Evolutionary conservation across 1,139 yeast genomes (phyloP).

Genomic region (Hyphopichia khmerensis): DNA sequence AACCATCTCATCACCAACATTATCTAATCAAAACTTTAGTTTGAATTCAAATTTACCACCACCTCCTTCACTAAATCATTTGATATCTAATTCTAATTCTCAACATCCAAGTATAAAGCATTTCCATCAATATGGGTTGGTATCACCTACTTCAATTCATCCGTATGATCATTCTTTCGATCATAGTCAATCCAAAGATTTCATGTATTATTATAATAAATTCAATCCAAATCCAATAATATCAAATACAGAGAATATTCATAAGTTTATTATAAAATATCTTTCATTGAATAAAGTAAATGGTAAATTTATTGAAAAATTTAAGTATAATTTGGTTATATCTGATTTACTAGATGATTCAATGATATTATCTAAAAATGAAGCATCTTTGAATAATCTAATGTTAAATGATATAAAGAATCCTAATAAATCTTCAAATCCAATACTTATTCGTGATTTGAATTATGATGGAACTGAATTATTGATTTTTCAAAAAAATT

Average conservation of each 20-base stretch:
- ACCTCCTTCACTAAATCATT: constrained; percentile 6
- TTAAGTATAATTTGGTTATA: constrained; percentile 40
- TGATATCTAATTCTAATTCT: not conserved
- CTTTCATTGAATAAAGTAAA: constrained; percentile 16
- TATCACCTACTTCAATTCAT: constrained; percentile 1
- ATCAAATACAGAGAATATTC: constrained; percentile 23
- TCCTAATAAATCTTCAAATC: not conserved
- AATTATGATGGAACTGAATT: constrained; percentile 20
- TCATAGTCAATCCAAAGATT: constrained; percentile 1
- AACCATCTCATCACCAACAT: constrained; percentile 14
- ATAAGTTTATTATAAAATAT: constrained; percentile 28
- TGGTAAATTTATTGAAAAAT: constrained; percentile 38
- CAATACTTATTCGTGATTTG: constrained; percentile 4
- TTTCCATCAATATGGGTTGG: constrained; percentile 1
- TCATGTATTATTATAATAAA: constrained; percentile 5
- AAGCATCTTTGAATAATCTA: constrained; percentile 25
- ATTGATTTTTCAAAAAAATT: constrained; percentile 14
- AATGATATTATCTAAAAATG: constrained; percentile 45
- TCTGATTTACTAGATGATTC: constrained; percentile 45
- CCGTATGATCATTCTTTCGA: not conserved
- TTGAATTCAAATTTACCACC: constrained; percentile 6
- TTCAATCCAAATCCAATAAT: not conserved
- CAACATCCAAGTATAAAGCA: not conserved
- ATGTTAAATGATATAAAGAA: constrained; percentile 2
- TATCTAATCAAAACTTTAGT: constrained; percentile 8